Base-by-base conservation (phyloP, 1,284 basidiomycete genomes). In the Cryptococcus maquisensis region DNA sequence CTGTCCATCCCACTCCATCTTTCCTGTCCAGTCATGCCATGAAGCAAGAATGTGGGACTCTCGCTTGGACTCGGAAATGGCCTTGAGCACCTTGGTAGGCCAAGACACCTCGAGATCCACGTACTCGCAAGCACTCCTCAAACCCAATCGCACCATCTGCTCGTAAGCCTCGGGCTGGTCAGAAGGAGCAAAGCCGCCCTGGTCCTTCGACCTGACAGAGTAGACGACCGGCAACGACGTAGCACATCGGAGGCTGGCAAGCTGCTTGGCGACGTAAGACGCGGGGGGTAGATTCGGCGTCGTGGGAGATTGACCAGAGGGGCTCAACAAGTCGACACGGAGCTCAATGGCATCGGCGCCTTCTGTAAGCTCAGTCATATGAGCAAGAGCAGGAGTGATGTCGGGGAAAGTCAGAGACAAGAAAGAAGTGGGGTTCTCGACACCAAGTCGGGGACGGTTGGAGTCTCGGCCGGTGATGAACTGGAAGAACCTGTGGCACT, bases 291-390 rank as follows among this genome's bases (percentile, higher is more conserved):
- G 81, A 57, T 81, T 81, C 0, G 82, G 80, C 3, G 60, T 48
- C 24, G 64, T 68, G 18, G 79, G 78, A 0, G 77, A 59, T 46
- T 69, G 56, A 26, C 78, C 79, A 23, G 67, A 63, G 4, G 84
- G 80, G 35, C 83, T 84, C 23, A 99, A 81, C 12, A 98, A 81
- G 73, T 98, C 95, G 6, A 94, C 93, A 3, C 95, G 86, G 26
- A 98, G 75, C 76, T 99, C 95, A 55, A 98, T 79, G 0, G 93
- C 95, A 68, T 98, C 94, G 1, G 86, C 87, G 3, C 96, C 95
- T n/a, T 82, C 80, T 0, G 84, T 84, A 57, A 97, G 77, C 51
- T 86, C 82, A 10, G 86, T 83, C 49, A 98, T 82, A 40, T 85
- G 75, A 12, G 81, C 76, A 37, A 95, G 79, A 0, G 87, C 86